Evolutionary conservation across 495 filamentous ascomycete species (phyloP).

Genomic region (Penicillium riverlandense): DNA sequence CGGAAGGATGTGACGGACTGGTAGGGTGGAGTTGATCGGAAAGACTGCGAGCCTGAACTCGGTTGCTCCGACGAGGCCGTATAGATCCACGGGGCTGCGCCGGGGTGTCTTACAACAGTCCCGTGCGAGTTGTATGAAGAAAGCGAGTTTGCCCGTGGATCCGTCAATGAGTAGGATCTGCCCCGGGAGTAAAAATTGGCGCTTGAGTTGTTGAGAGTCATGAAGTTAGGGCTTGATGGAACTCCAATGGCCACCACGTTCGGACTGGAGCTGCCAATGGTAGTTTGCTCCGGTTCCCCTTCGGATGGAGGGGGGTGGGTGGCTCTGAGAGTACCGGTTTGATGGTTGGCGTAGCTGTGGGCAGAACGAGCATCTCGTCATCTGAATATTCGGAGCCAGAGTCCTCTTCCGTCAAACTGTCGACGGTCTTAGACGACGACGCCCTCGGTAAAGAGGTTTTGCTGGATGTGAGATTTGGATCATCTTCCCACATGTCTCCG

Average conservation of each 20-base stretch:
- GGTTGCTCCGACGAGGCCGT: slow-evolving; percentile 28
- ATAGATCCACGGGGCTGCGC: slow-evolving; percentile 30
- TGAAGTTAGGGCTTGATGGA: slow-evolving; percentile 40
- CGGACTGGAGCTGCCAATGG: slow-evolving; percentile 32
- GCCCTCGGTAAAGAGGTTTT: slow-evolving; percentile 34
- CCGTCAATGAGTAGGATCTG: slow-evolving; percentile 30
- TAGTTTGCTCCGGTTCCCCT: slow-evolving; percentile 8
- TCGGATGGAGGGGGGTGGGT: slow-evolving; percentile 14
- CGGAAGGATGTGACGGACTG: slow-evolving; percentile 22
- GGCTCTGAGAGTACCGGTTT: slow-evolving; percentile 31
- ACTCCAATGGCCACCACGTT: slow-evolving; percentile 36
- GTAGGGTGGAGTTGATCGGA: slow-evolving; percentile 33
- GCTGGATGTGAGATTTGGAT: slow-evolving; percentile 27
- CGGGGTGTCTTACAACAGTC: slow-evolving; percentile 37
- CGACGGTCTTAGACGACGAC: slow-evolving; percentile 17
- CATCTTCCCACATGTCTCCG: slow-evolving; percentile 40
- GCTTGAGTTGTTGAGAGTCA: slow-evolving; percentile 37
- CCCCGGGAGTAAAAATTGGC: slow-evolving; percentile 30
- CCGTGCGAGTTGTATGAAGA: slow-evolving; percentile 44
- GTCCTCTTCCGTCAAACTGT: slow-evolving; percentile 7
- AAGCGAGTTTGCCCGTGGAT: slow-evolving; percentile 35
- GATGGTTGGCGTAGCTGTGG: slow-evolving; percentile 33
- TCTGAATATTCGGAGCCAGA: slow-evolving; percentile 28
- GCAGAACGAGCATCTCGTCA: slow-evolving; percentile 30
- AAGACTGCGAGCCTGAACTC: slow-evolving; percentile 30